Base-by-base conservation (phyloP, 768 basidiomycete genomes). In the Pisolithus microcarpus region DNA sequence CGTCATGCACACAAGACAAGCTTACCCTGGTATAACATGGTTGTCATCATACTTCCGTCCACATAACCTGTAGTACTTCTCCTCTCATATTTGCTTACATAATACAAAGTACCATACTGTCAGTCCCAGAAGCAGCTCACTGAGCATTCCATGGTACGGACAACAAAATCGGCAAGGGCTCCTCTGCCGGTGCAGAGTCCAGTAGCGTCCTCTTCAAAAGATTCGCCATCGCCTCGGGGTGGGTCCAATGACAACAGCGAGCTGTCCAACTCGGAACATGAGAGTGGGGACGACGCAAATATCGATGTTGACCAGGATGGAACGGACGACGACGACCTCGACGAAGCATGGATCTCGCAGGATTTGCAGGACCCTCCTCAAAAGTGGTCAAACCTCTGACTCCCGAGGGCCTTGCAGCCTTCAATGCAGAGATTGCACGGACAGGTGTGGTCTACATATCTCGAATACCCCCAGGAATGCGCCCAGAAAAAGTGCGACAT, bases 391-490 rank as follows among this genome's bases (percentile, higher is more conserved):
- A 87, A 60, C 87, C 87, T 0, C 69, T 91, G 45, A 87, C 84
- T 3, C 73, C 77, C 6, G 86, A 89, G 64, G 86, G 84, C 7
- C 73, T 92, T 43, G 84, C 82, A 40, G 80, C 77, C 18, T 92
- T 85, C 70, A 81, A 84, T 58, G 78, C 78, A 28, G 81, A 80
- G 1, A 86, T 87, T 62, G 80, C 85, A 30, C 75, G 76, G 38
- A 82, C 92, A 18, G 94, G 94, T 0, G 82, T 97, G 47, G 72
- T 98, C 45, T 99, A 98, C 67, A 91, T 99, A 39, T 96, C 93
- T 15, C 79, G 96, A 30, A 87, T 98, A 61, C 96, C 96, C 2
- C 96, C 96, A 13, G 95, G 93, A 2, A 98, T 99, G 96, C 90
- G 87, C 19, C 96, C 96, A 26, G 78, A 88, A 9, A 97, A 98